Evolutionary conservation across 257 asterid species (phyloP).

Genomic region (Echium plantagineum): DNA sequence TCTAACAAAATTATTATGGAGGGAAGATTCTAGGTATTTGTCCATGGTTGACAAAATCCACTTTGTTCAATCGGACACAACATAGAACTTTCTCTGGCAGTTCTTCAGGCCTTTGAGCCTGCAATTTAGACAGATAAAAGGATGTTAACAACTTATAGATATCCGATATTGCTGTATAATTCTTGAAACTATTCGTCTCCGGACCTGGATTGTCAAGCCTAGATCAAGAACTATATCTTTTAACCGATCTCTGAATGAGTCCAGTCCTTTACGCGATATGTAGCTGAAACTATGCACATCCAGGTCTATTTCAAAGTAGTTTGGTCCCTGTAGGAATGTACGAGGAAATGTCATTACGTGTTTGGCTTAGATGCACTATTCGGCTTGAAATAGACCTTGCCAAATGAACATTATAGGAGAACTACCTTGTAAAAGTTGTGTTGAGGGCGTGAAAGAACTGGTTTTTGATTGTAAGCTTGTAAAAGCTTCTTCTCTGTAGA

Average conservation of each 20-base stretch:
- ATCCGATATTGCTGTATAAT: no score
- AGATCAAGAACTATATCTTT: conserved; percentile 66
- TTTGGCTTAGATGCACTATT: background rate
- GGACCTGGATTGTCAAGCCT: conserved; percentile 88
- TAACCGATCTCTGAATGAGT: conserved; percentile 70
- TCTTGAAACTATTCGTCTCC: no score
- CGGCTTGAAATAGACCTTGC: no score
- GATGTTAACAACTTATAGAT: background rate
- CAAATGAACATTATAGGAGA: no score
- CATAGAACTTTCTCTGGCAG: conserved; percentile 80
- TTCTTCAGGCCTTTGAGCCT: conserved; percentile 77
- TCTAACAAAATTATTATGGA: conserved; percentile 5
- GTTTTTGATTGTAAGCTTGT: conserved; percentile 74
- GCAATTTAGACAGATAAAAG: conserved; percentile 11
- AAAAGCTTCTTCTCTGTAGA: conserved; percentile 76
- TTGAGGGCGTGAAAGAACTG: conserved; percentile 92
- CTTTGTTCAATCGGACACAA: conserved; percentile 48
- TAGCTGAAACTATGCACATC: conserved; percentile 92
- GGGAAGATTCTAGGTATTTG: conserved; percentile 44
- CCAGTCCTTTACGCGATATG: conserved; percentile 77
- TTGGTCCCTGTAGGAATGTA: conserved; percentile 45
- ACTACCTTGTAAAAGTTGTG: conserved; percentile 63
- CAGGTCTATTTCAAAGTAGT: conserved; percentile 77
- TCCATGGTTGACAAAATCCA: conserved; percentile 56
- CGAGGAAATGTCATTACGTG: background rate